phyloP scores from a whole-genome alignment of 441 rosid species.

The Viola pubescens region DNA sequence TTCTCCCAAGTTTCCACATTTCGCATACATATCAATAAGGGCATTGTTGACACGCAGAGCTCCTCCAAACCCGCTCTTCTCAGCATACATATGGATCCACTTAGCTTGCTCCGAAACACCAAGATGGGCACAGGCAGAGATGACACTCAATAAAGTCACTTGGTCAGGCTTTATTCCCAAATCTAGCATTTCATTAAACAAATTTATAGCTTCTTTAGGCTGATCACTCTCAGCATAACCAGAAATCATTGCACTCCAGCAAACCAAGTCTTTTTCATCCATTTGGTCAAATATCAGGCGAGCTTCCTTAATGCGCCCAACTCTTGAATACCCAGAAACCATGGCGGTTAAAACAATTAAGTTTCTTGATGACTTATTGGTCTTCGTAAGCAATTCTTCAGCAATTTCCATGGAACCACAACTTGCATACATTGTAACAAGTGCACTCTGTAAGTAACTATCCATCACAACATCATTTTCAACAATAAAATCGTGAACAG shows the following conservation, averaged over 20 bases:
- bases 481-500: constrained; percentile 34
- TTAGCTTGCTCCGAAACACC: constrained; percentile 47
- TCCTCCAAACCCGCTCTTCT: constrained; percentile 28
- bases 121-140: constrained; percentile 56
- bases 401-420: constrained; percentile 47
- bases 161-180: constrained; percentile 55
- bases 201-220: constrained; percentile 32
- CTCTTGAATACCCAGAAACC: constrained; percentile 49
- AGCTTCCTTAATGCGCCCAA: constrained; percentile 30
- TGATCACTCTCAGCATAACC: constrained; percentile 39
- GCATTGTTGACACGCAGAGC: constrained; percentile 41
- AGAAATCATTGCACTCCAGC: constrained; percentile 51
- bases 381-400: constrained; percentile 32
- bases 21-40: constrained; percentile 59
- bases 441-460: constrained; percentile 41
- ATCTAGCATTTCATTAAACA: constrained; percentile 34
- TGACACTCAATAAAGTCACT: constrained; percentile 45
- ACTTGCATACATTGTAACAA: constrained; percentile 56
- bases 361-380: constrained; percentile 34
- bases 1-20: constrained; percentile 46
- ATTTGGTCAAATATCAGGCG: constrained; percentile 47
- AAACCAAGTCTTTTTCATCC: constrained; percentile 22
- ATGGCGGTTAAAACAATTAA: constrained; percentile 56
- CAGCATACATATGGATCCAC: constrained; percentile 35
- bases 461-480: constrained; percentile 32